phyloP scores from a whole-genome alignment of 192 early-diverging fungal species.

The Entomortierella chlamydospora region DNA sequence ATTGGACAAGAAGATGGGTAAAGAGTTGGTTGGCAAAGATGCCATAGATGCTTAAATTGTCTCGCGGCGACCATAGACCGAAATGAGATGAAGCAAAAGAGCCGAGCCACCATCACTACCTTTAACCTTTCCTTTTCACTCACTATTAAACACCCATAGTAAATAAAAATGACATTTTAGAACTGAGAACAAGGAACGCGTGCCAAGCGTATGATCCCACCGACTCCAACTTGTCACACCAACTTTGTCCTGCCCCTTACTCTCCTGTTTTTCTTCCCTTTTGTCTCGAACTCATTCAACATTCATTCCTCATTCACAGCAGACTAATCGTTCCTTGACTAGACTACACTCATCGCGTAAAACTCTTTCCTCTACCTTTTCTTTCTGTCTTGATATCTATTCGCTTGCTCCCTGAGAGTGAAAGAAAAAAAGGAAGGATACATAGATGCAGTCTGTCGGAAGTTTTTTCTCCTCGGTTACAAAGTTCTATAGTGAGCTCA shows the following conservation, averaged over 20 bases:
- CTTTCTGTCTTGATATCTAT: background rate
- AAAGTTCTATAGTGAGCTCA: slow-evolving; percentile 94
- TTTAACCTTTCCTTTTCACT: background rate
- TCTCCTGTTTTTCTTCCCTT: background rate
- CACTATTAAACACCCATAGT: background rate
- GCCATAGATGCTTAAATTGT: slow-evolving; percentile 38
- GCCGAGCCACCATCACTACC: background rate
- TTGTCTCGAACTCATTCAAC: background rate
- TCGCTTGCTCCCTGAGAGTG: background rate
- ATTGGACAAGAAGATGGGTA: slow-evolving; percentile 91
- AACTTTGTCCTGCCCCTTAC: background rate
- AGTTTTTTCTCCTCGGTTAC: slow-evolving; percentile 80
- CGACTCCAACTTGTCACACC: slow-evolving; percentile 6
- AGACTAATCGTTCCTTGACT: too few relatives aligned
- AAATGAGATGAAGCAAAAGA: background rate
- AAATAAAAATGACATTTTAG: background rate
- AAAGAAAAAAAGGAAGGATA: background rate
- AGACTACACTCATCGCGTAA: too few relatives aligned
- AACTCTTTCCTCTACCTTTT: background rate
- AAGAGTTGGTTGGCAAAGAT: slow-evolving; percentile 63
- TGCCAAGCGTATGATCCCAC: slow-evolving; percentile 13
- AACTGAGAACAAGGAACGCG: slow-evolving; percentile 7
- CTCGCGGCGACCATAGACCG: background rate
- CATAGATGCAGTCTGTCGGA: slow-evolving; percentile 56
- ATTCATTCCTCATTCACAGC: too few relatives aligned